Evolutionary conservation across 768 basidiomycete genomes (phyloP).

Genomic region (Suillus sp.): DNA sequence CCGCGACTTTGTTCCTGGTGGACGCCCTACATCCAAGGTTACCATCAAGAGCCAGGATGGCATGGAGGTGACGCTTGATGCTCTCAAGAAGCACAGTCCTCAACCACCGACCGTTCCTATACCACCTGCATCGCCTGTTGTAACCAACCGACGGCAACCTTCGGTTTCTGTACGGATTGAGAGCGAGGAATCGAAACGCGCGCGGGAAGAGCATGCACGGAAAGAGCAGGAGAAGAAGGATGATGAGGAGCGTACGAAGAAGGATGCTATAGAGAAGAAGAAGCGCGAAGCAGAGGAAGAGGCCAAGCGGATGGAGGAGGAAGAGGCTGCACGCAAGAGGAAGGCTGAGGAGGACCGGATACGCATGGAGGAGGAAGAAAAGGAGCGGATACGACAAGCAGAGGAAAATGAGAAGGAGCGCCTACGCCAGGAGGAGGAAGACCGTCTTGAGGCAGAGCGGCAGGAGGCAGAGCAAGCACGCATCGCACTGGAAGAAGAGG

Average conservation of each 20-base stretch:
- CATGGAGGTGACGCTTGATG: slow-evolving; percentile 60
- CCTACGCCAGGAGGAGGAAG: slow-evolving; percentile 27
- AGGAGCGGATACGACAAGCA: slow-evolving; percentile 32
- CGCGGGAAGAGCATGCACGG: slow-evolving; percentile 48
- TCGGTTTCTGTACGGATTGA: slow-evolving; percentile 65
- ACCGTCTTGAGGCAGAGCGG: slow-evolving; percentile 34
- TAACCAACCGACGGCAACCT: slow-evolving; percentile 29
- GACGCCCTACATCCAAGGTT: slow-evolving; percentile 43
- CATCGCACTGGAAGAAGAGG: slow-evolving; percentile 38
- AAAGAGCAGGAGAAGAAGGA: slow-evolving; percentile 42
- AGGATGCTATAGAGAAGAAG: slow-evolving; percentile 38
- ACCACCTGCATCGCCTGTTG: slow-evolving; percentile 38
- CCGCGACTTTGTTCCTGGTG: slow-evolving; percentile 63
- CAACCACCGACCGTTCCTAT: slow-evolving; percentile 42
- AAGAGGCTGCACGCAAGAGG: slow-evolving; percentile 44
- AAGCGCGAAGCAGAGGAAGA: slow-evolving; percentile 40
- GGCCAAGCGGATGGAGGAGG: slow-evolving; percentile 45
- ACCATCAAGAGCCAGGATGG: slow-evolving; percentile 69
- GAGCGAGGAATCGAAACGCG: slow-evolving; percentile 56
- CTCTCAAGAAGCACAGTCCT: slow-evolving; percentile 51
- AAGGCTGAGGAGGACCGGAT: slow-evolving; percentile 43
- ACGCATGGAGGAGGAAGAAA: slow-evolving; percentile 42
- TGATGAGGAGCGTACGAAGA: slow-evolving; percentile 39
- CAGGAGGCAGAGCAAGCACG: slow-evolving; percentile 42
- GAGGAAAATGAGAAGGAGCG: slow-evolving; percentile 36